phyloP scores from a whole-genome alignment of 2,329 filamentous ascomycete species.

The Knufia fluminis region DNA sequence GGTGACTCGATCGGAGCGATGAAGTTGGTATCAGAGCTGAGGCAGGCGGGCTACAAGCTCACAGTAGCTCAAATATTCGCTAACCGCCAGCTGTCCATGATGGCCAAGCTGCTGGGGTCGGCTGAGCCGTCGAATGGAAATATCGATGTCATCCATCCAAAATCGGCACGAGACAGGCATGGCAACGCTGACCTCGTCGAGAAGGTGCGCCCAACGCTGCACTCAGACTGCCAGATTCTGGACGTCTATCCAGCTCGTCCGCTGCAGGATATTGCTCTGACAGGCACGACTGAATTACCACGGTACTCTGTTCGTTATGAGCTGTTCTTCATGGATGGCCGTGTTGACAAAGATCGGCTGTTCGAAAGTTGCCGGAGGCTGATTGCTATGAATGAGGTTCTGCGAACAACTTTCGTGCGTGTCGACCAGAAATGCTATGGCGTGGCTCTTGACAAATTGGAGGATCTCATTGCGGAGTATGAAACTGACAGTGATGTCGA shows the following conservation, averaged over 20 bases:
- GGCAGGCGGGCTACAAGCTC: slow-evolving; percentile 16
- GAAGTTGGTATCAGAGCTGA: slow-evolving; percentile 22
- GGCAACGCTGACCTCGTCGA: neutral
- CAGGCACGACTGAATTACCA: slow-evolving; percentile 48
- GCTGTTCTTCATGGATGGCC: slow-evolving; percentile 51
- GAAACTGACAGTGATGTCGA: slow-evolving; percentile 45
- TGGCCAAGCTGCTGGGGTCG: slow-evolving; percentile 32
- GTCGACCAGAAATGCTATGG: slow-evolving; percentile 44
- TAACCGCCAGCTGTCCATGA: slow-evolving; percentile 39
- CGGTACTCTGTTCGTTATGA: slow-evolving; percentile 57
- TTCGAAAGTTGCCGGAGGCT: slow-evolving; percentile 39
- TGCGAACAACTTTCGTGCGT: slow-evolving; percentile 56
- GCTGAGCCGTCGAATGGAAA: neutral
- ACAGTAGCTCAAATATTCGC: slow-evolving; percentile 25
- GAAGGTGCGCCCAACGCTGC: neutral
- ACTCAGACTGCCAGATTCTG: slow-evolving; percentile 37
- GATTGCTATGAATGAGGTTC: slow-evolving; percentile 52
- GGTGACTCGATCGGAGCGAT: slow-evolving; percentile 27
- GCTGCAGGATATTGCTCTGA: slow-evolving; percentile 51
- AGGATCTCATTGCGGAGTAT: slow-evolving; percentile 43
- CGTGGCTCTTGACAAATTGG: slow-evolving; percentile 49
- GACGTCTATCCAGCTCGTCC: slow-evolving; percentile 52
- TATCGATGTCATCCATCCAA: neutral
- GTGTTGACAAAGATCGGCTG: slow-evolving; percentile 42
- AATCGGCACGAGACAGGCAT: neutral